Base-by-base conservation (phyloP, 176 grass and related monocot genomes). In the Saccharum officinarum region DNA sequence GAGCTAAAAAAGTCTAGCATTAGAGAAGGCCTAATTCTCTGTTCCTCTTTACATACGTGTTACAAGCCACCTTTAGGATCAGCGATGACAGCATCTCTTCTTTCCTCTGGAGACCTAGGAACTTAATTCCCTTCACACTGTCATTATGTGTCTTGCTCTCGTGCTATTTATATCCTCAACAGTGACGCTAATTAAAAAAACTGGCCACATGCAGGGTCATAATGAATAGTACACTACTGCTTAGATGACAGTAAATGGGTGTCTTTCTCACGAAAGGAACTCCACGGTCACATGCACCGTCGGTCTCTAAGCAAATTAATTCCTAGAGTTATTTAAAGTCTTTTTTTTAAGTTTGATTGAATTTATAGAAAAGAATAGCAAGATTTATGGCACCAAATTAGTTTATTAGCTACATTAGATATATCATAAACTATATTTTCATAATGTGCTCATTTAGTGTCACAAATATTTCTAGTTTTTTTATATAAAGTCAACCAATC, bases 61-160 rank as follows among this genome's bases (percentile, higher is more conserved):
- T 4, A 50, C 39, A 72, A 30, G 4, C 22, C 26, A 70, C 37
- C 6, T 78, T 78, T 70, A 49, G 5, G 26, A 18, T 71, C 66
- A 71, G 15, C 46, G 8, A 50, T 50, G 47, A 17, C 38, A 26
- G 65, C 37, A 47, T 47, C 45, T 47, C 4, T 16, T 16, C 46
- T 49, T 15, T 16, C 46, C 46, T 49, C 46, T 4, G 14, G 46
- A 46, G 20, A 10, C 36, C 64, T 33, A 10, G 15, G 83, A 85
- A 69, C 66, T 18, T 18, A 46, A 41, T 46, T 73, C 30, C 1
- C 38, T 57, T 86, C 76, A 79, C 75, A 79, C 50, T 36, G 11
- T 23, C 67, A 0, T 59, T 72, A 4, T 5, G 17, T 72, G 17
- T 72, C 67, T 82, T 70, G 13, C 14, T 30, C 80, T 50, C 47